phyloP scores from a whole-genome alignment of 371 early-diverging fungal species.

The Lichtheimia ramosa region DNA sequence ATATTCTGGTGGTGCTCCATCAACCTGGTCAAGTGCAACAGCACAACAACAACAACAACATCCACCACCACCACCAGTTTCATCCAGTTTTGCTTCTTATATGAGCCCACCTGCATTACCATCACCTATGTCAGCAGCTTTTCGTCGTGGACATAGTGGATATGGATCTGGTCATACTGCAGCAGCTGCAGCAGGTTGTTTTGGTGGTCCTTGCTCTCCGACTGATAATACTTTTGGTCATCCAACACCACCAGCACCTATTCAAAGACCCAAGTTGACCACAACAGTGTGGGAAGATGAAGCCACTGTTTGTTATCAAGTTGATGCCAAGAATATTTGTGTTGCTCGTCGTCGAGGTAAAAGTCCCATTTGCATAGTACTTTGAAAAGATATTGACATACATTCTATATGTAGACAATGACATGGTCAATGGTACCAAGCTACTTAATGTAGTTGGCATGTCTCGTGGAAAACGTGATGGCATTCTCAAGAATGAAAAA shows the following conservation, averaged over 20 bases:
- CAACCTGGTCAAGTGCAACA: constrained; percentile 8
- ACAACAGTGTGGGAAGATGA: constrained; percentile 87
- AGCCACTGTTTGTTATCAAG: constrained; percentile 77
- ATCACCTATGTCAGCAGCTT: constrained; percentile 8
- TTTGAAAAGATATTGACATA: no score
- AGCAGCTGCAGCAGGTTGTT: constrained; percentile 9
- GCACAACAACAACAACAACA: no score
- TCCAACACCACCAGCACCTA: constrained; percentile 20
- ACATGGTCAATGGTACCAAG: constrained; percentile 87
- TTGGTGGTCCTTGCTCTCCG: constrained; percentile 5
- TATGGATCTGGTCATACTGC: constrained; percentile 16
- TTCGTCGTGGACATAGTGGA: constrained; percentile 11
- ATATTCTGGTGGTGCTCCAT: constrained; percentile 1
- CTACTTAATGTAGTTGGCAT: constrained; percentile 83
- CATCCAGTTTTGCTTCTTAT: constrained; percentile 7
- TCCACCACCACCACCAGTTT: neutral
- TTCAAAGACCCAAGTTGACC: constrained; percentile 63
- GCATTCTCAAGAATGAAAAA: constrained; percentile 85
- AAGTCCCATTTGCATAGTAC: neutral
- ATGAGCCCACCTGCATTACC: constrained; percentile 9
- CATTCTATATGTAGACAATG: constrained; percentile 62
- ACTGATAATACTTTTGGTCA: neutral
- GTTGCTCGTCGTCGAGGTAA: constrained; percentile 79
- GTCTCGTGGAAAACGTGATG: constrained; percentile 88
- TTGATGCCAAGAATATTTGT: constrained; percentile 75